These are phyloP conservation scores for Arabis alpina DNA, from an alignment of 345 rosid species.

Conservation along the genomic window DNA sequence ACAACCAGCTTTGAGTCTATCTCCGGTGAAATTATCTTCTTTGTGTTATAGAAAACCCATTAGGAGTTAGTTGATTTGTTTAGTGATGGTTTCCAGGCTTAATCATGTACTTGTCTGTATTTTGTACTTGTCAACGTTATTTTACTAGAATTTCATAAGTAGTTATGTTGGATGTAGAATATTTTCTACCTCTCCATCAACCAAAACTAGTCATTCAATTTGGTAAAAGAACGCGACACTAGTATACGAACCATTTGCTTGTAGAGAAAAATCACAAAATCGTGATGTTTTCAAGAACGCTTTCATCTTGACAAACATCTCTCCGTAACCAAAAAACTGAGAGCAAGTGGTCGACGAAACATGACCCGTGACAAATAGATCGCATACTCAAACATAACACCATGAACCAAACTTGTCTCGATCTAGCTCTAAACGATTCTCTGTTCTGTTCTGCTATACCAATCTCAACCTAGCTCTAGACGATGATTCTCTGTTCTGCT, in stretches of 20 bases:
- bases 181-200: no score
- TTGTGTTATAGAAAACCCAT: no score
- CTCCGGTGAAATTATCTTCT: no score
- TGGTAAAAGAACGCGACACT: no score
- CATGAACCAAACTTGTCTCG: not conserved
- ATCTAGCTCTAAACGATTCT: not conserved
- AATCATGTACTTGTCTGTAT: no score
- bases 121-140: not conserved
- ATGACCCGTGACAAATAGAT: not conserved
- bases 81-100: no score
- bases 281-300: not conserved
- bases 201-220: no score
- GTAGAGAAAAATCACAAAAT: constrained; percentile 26
- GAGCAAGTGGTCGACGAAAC: not conserved
- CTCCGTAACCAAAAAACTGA: not conserved
- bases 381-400: not conserved
- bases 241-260: not conserved
- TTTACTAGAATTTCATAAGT: no score
- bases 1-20: no score
- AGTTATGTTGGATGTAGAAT: constrained; percentile 3
- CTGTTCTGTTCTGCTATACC: no score
- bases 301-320: not conserved
- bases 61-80: no score
- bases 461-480: not conserved
- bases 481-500: not conserved